A percentile compares a stretch with the other conserved stretches of the same genome.
Conservation (phyloP, 176 grass and related monocot genomes). For the Triticum dicoccoides region DNA sequence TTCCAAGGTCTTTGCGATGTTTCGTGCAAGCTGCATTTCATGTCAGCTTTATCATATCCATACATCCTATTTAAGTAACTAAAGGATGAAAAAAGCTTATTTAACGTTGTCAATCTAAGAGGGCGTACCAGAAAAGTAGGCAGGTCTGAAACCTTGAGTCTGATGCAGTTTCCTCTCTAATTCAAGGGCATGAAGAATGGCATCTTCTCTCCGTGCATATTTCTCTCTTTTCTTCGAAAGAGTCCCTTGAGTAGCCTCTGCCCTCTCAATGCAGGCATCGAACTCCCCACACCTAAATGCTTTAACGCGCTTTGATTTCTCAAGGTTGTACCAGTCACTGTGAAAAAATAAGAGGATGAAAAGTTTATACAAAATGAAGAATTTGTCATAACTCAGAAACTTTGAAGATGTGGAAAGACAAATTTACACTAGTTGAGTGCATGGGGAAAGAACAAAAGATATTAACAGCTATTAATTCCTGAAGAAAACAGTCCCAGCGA, state of each 20-base stretch:
- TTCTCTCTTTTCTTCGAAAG: constrained; percentile 97
- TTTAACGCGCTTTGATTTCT: constrained; percentile 99
- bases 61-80: constrained; percentile 18
- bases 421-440: background rate
- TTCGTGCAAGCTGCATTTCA: constrained; percentile 51
- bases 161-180: constrained; percentile 80
- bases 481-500: background rate
- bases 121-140: constrained; percentile 43
- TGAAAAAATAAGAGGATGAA: constrained; percentile 30
- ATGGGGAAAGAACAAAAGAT: background rate
- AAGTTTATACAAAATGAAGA: constrained; percentile 26
- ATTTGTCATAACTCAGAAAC: background rate
- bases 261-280: constrained; percentile 97
- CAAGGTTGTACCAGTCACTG: constrained; percentile 99
- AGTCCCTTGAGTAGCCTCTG: constrained; percentile 88
- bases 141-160: constrained; percentile 41
- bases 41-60: constrained; percentile 32
- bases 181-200: constrained; percentile 96
- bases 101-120: constrained; percentile 36
- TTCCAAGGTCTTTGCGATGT: constrained; percentile 62
- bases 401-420: background rate
- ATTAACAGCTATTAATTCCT: background rate
- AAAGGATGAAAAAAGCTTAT: constrained; percentile 25
- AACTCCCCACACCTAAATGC: constrained; percentile 98
- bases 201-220: constrained; percentile 96